Percentiles rank a stretch among this genome's conserved stretches.
Conservation (phyloP, 345 rosid genomes). For the Citrus reticulata region DNA sequence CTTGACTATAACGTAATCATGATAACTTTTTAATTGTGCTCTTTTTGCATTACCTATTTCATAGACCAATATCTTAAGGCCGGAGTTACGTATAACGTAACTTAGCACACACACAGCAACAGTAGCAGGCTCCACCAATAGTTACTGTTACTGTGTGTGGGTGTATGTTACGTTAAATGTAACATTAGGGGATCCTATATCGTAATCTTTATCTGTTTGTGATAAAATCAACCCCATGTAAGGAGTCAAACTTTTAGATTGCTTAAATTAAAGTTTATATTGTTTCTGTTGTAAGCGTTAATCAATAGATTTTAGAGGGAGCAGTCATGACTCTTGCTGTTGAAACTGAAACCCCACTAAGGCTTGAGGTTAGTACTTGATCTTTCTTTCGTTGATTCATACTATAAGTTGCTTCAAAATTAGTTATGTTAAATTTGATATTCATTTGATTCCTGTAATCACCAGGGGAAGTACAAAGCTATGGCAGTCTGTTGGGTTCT, state of each 20-base stretch:
- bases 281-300: not conserved
- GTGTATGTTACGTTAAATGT: too few relatives aligned
- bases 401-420: not conserved
- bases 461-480: conserved; percentile 68
- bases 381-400: not conserved
- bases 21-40: not conserved
- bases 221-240: not conserved
- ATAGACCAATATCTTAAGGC: too few relatives aligned
- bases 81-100: too few relatives aligned
- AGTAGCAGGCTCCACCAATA: too few relatives aligned
- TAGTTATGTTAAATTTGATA: not conserved
- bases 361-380: conserved; percentile 37
- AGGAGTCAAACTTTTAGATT: not conserved
- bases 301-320: not conserved
- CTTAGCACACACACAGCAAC: too few relatives aligned
- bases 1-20: not conserved
- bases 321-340: conserved; percentile 11
- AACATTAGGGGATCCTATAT: too few relatives aligned
- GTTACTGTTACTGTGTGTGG: too few relatives aligned
- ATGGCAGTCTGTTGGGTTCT: conserved; percentile 67
- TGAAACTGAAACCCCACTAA: conserved; percentile 21
- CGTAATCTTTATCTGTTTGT: too few relatives aligned
- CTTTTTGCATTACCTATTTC: not conserved
- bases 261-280: not conserved
- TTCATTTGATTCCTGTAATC: not conserved